Percentiles rank a stretch among this genome's conserved stretches.
Evolutionary conservation across 2,329 filamentous ascomycete genomes (phyloP).

Genomic region (Alternaria sp.): DNA sequence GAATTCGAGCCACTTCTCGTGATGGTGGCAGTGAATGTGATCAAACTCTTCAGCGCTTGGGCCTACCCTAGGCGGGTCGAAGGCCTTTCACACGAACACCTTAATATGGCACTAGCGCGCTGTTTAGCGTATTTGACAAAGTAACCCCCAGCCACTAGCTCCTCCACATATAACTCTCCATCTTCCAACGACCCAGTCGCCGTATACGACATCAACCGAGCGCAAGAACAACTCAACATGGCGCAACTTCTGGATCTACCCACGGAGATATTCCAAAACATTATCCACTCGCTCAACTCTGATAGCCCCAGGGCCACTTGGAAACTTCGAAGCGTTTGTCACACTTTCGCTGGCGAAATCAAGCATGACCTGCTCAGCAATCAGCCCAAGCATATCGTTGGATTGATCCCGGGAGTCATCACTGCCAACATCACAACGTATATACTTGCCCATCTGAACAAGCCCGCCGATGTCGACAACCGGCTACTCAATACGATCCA

Average conservation of each 20-base stretch:
- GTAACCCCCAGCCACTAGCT: not conserved
- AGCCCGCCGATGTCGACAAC: not conserved
- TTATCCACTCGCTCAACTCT: not conserved
- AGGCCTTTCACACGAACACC: not conserved
- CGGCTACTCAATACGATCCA: not conserved
- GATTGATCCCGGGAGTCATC: not conserved
- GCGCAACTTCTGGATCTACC: not conserved
- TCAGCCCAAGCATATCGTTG: not conserved
- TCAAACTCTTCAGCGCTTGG: not conserved
- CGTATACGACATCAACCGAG: not conserved
- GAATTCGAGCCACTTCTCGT: not conserved
- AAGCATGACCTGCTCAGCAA: not conserved
- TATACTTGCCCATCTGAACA: not conserved
- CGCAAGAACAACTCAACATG: not conserved
- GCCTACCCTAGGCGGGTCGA: not conserved
- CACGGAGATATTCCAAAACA: not conserved
- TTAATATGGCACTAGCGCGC: not conserved
- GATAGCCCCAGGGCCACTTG: not conserved
- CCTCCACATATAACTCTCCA: not conserved
- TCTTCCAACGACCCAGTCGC: not conserved
- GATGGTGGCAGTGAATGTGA: not conserved
- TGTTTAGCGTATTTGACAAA: not conserved
- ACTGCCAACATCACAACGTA: not conserved
- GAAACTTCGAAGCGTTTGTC: not conserved
- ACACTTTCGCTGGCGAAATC: not conserved